Percentiles rank a stretch among this genome's conserved stretches.
Conservation (phyloP, 179 eudicot genomes). For the Actinidia chinensis region DNA sequence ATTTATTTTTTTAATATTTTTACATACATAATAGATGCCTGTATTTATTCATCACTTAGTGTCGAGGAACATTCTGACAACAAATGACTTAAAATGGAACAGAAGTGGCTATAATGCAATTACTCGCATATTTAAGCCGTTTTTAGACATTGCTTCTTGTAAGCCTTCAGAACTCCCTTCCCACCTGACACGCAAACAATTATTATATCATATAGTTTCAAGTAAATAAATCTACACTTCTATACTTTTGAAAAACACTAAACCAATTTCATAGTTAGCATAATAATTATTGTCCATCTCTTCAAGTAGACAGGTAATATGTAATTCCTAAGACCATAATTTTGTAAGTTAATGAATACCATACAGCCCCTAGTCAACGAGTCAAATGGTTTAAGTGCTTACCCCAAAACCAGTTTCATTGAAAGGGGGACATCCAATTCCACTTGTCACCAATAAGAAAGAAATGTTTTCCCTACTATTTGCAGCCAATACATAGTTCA, state of each 20-base stretch:
- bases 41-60: too few species aligned
- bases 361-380: background rate
- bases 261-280: background rate
- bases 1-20: too few species aligned
- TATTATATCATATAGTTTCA: background rate
- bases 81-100: slow-evolving; percentile 8
- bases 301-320: background rate
- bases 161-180: slow-evolving; percentile 62
- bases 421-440: background rate
- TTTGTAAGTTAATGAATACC: background rate
- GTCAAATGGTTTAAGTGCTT: background rate
- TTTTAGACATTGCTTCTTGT: slow-evolving; percentile 58
- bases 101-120: slow-evolving; percentile 57
- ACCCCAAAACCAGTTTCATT: background rate
- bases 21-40: too few species aligned
- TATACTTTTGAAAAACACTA: background rate
- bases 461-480: background rate
- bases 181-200: slow-evolving; percentile 49
- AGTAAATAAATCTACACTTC: background rate
- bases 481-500: background rate
- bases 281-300: background rate
- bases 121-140: slow-evolving; percentile 69
- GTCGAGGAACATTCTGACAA: background rate
- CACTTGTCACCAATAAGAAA: background rate
- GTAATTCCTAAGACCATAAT: background rate